Evolutionary conservation across 495 filamentous ascomycete genomes (phyloP).

Genomic region (Pseudoneurospora amorphoporcata): DNA sequence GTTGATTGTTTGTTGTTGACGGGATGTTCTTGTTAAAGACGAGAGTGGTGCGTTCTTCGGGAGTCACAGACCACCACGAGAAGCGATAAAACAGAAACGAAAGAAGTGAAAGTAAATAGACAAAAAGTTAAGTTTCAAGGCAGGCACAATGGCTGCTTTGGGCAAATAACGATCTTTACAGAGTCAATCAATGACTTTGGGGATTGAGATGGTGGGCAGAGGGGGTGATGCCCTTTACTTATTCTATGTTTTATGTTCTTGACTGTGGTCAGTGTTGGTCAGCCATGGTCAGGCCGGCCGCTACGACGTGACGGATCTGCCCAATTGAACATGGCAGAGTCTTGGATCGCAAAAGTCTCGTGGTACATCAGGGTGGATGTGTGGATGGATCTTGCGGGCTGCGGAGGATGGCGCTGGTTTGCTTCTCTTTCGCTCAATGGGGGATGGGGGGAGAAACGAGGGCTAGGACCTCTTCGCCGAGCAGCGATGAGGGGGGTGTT

Average conservation of each 20-base stretch:
- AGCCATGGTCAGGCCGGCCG: conserved; percentile 13
- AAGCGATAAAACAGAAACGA: background rate
- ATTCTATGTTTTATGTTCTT: conserved; percentile 19
- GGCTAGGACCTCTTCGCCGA: conserved; percentile 8
- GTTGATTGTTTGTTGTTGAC: conserved; percentile 4
- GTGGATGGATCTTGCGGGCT: conserved; percentile 12
- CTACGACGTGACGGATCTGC: conserved; percentile 8
- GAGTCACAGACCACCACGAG: conserved; percentile 2
- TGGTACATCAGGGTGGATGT: conserved; percentile 19
- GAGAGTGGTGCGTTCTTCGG: conserved; percentile 6
- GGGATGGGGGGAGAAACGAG: background rate
- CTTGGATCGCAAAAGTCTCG: conserved; percentile 10
- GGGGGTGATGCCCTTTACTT: conserved; percentile 12
- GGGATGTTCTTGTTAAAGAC: background rate
- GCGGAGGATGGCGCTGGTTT: background rate
- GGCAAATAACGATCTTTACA: conserved; percentile 12
- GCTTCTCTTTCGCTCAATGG: background rate
- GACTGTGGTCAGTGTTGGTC: conserved; percentile 5
- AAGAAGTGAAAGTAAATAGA: background rate
- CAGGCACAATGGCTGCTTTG: conserved; percentile 21
- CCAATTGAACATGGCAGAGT: conserved; percentile 13
- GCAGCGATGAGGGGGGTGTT: conserved; percentile 8
- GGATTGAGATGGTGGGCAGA: conserved; percentile 15
- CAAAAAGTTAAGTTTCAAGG: conserved; percentile 2
- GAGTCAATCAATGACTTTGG: conserved; percentile 11